Base-by-base conservation (phyloP, 306 rosid species). In the Medicago lupulina region DNA sequence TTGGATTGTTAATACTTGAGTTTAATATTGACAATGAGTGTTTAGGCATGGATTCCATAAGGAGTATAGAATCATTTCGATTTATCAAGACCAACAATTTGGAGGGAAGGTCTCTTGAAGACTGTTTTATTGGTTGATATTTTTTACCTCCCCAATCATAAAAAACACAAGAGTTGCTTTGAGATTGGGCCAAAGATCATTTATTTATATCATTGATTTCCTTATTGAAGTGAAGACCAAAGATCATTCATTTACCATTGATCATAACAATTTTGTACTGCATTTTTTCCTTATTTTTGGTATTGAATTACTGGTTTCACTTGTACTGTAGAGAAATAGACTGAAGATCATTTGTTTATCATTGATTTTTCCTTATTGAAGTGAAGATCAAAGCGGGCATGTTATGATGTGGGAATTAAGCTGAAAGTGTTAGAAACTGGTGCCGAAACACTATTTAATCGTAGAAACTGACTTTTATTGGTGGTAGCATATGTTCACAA, bases 121-220 rank as follows among this genome's bases (percentile, higher is more conserved):
- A 50, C 58, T 71, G 40, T 66, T 21, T 21, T 63, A 62, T 53
- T 79, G 50, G 67, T 62, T 71, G 58, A 53, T 41, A 3, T 31
- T 31, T 64, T 66, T 54, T 7, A 44, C 53, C 53, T 18, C 10
- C 53, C 15, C 43, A 44, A 63, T 64, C 34, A 54, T 54, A 39
- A 28, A 71, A 71, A 63, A 64, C 9, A 13, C 59, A 53, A 67
- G 76, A 28, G 28, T 69, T 57, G 47, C 49, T n/a, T 67, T 2
- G 23, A 67, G 69, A 28, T 36, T 11, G 81, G 31, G n/a, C 16
- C 36, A 4, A 38, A 13, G 65, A 41, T 63, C 19, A 6, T 71
- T 79, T 31, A 34, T 73, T 7, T 66, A 66, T 18, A 66, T 18
- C 54, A 49, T 49, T 49, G 25, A 49, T 71, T 63, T 34, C 38